Conservation (phyloP, 257 asterid genomes). For the Solanum lycopersicoides region DNA sequence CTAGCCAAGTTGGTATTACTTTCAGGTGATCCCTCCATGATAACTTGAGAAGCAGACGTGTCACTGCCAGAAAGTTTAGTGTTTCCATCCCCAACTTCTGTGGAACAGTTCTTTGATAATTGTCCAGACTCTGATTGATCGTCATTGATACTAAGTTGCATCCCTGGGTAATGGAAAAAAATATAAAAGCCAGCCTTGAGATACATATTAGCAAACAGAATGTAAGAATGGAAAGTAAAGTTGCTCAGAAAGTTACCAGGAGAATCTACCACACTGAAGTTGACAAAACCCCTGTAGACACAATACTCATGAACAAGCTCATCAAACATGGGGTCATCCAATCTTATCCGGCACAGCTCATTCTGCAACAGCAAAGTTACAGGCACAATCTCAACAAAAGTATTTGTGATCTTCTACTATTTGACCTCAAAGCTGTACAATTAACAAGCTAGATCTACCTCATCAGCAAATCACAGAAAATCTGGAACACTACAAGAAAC, state of each 20-base stretch:
- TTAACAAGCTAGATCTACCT: not conserved
- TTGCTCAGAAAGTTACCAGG: constrained; percentile 24
- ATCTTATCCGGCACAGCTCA: constrained; percentile 81
- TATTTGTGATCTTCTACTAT: not conserved
- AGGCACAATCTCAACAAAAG: not conserved
- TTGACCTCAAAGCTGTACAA: not conserved
- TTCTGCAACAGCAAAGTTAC: constrained; percentile 50
- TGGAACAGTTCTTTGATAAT: constrained; percentile 32
- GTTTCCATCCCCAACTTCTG: constrained; percentile 14
- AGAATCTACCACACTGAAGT: constrained; percentile 22
- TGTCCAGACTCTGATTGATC: constrained; percentile 38
- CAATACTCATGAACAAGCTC: constrained; percentile 93
- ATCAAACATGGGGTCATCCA: constrained; percentile 65
- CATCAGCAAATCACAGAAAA: not conserved
- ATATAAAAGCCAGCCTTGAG: not conserved
- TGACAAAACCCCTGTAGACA: constrained; percentile 83
- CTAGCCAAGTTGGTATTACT: constrained; percentile 25
- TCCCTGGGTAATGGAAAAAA: constrained; percentile 26
- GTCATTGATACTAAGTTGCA: constrained; percentile 15
- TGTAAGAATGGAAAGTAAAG: not conserved
- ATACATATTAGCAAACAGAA: not conserved
- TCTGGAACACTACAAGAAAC: not conserved
- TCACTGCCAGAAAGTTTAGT: constrained; percentile 38
- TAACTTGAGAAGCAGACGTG: constrained; percentile 28
- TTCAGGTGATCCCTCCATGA: constrained; percentile 32